These are phyloP conservation scores for Trichoderma gracile DNA, from an alignment of 2,329 filamentous ascomycete genomes.

Conservation along the genomic window DNA sequence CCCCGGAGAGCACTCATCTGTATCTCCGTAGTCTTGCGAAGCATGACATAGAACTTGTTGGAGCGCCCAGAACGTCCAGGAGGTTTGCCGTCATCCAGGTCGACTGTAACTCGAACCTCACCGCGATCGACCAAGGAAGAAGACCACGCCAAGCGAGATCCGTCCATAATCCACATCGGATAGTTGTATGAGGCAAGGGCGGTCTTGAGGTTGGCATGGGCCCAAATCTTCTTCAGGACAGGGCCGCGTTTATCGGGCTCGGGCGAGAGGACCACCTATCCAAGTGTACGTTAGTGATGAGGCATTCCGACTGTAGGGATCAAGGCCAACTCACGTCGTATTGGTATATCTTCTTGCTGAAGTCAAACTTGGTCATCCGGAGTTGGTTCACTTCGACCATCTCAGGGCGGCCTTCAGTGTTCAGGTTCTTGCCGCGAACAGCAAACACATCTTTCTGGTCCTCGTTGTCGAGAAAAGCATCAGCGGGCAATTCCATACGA, in stretches of 20 bases:
- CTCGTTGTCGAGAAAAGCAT: slow-evolving; percentile 50
- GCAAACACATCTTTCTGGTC: slow-evolving; percentile 40
- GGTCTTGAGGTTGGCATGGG: slow-evolving; percentile 59
- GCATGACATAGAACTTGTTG: slow-evolving; percentile 60
- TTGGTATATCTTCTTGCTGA: slow-evolving; percentile 67
- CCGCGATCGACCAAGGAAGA: slow-evolving; percentile 45
- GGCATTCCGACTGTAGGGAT: background rate
- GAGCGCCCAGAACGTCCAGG: slow-evolving; percentile 38
- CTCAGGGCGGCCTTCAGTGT: slow-evolving; percentile 57
- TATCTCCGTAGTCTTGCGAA: slow-evolving; percentile 67
- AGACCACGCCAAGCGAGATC: slow-evolving; percentile 80
- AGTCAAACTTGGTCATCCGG: slow-evolving; percentile 60
- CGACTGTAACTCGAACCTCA: slow-evolving; percentile 60
- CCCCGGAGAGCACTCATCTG: slow-evolving; percentile 64
- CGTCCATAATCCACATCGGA: slow-evolving; percentile 71
- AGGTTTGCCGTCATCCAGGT: slow-evolving; percentile 69
- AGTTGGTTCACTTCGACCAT: slow-evolving; percentile 71
- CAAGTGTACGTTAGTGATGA: slow-evolving; percentile 4
- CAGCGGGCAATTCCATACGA: slow-evolving; percentile 59
- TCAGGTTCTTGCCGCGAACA: slow-evolving; percentile 48
- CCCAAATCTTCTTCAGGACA: slow-evolving; percentile 76
- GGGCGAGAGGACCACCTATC: slow-evolving; percentile 64
- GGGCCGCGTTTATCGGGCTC: slow-evolving; percentile 61
- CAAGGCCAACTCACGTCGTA: slow-evolving; percentile 69
- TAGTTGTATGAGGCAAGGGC: slow-evolving; percentile 51